A percentile compares a stretch with the other conserved stretches of the same genome.
Conservation (phyloP, 148 eudicot species). For the Silene conica region DNA sequence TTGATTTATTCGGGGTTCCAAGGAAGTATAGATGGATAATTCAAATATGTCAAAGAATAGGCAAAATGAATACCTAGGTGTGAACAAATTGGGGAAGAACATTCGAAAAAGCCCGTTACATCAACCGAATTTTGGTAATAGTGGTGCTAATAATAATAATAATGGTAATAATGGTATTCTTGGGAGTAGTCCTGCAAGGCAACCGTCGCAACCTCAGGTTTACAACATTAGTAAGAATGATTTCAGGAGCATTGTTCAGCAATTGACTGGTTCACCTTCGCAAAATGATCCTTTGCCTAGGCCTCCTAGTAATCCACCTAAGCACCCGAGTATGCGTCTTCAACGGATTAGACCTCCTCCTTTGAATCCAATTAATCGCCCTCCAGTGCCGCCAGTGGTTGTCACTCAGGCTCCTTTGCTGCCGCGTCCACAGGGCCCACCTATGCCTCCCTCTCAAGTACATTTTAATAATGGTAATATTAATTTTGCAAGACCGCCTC, state of each 20-base stretch:
- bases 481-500: conserved; percentile 36
- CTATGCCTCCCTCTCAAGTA: conserved; percentile 22
- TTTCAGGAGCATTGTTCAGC: conserved; percentile 88
- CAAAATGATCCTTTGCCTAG: conserved; percentile 54
- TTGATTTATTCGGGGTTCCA: conserved; percentile 11
- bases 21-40: conserved; percentile 35
- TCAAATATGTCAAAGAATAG: conserved; percentile 39
- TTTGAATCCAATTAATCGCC: conserved; percentile 47
- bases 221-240: conserved; percentile 93
- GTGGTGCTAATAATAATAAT: background rate
- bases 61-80: conserved; percentile 60
- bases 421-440: conserved; percentile 31
- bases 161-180: background rate
- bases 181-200: conserved; percentile 33
- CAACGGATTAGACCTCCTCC: conserved; percentile 88
- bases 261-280: conserved; percentile 77
- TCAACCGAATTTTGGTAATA: conserved; percentile 53
- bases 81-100: conserved; percentile 76
- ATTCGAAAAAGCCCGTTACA: conserved; percentile 67
- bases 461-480: conserved; percentile 31
- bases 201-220: conserved; percentile 81
- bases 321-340: conserved; percentile 60
- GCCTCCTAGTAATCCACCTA: conserved; percentile 70
- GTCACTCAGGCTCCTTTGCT: conserved; percentile 36
- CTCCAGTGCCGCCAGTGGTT: conserved; percentile 42